A percentile compares a stretch with the other conserved stretches of the same genome.
Evolutionary conservation across 331 rosid species (phyloP).

Genomic region (Phaseolus coccineus): DNA sequence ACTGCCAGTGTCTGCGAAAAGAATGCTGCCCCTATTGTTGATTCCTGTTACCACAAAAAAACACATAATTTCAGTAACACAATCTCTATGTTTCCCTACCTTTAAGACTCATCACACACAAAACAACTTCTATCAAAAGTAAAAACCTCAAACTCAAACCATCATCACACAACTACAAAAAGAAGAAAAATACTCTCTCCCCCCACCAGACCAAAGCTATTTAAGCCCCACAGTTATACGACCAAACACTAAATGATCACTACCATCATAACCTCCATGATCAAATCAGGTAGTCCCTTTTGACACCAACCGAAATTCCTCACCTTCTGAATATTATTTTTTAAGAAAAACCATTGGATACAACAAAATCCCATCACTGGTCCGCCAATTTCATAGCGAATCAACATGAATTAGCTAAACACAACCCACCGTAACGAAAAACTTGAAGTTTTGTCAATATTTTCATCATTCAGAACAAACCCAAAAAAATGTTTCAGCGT

Average conservation of each 20-base stretch:
- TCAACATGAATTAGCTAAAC: conserved; percentile 36
- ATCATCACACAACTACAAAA: conserved; percentile 11
- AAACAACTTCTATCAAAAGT: conserved; percentile 29
- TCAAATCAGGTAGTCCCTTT: not conserved
- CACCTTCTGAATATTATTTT: not conserved
- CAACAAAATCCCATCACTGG: not conserved
- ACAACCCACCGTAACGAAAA: not conserved
- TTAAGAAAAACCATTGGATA: conserved; percentile 20
- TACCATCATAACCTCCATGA: not conserved
- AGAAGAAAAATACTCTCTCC: not conserved
- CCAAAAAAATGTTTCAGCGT: conserved; percentile 7
- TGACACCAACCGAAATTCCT: conserved; percentile 12
- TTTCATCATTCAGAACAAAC: conserved; percentile 4
- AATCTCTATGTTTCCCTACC: conserved; percentile 16
- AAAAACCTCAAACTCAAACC: conserved; percentile 41
- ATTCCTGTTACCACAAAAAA: conserved; percentile 68
- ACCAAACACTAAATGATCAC: conserved; percentile 4
- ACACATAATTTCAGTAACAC: conserved; percentile 39
- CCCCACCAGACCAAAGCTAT: conserved; percentile 11
- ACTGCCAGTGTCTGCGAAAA: conserved; percentile 99
- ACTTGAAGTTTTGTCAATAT: not conserved
- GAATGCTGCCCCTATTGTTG: conserved; percentile 98
- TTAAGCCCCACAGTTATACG: conserved; percentile 20
- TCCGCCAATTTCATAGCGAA: not conserved
- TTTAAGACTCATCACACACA: conserved; percentile 26